Base-by-base conservation (phyloP, 352 stramenopile species). In the Phytophthora pinifolia region DNA sequence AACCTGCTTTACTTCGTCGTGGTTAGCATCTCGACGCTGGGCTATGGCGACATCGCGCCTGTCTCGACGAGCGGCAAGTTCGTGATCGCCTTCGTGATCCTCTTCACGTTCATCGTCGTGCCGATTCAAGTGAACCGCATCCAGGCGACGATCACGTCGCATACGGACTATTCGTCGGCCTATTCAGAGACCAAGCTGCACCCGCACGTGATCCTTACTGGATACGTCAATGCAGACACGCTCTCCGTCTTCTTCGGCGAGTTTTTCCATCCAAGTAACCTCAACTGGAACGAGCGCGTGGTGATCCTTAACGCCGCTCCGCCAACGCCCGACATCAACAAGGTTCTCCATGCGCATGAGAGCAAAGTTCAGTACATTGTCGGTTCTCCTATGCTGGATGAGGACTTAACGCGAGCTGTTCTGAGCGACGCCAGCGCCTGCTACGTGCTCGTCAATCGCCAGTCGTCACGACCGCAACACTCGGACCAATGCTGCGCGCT, bases 301-400 rank as follows among this genome's bases (percentile, higher is more conserved):
- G 79, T 96, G 12, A 89, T 96, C 14, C 14, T 96, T 7, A 84
- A 89, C 37, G 65, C 81, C 3, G 55, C 67, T 2, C 79, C 77
- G 14, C 86, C 86, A 4, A 74, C 70, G 0, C 44, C 74, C 10
- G 77, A 91, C 15, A 76, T 93, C 22, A 88, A 86, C 51, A 89
- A 88, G 54, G 70, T 91, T 17, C 59, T 93, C n/a, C 86, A 92
- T 42, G 38, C 55, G 2, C 62, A 90, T 12, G 86, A 92, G 18
- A 86, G 70, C 46, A 91, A 88, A 32, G 78, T 88, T 18, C 83
- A 89, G 47, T 96, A 96, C 47, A 82, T 96, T 20, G 80, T 92
- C 18, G 86, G 86, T 0, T 93, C 74, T 0, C 82, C 84, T 0
- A 75, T 94, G 72, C 69, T 88, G 6, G 83, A 94, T 33, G 73